These are phyloP conservation scores for Gossypium thurberi DNA, from an alignment of 345 rosid species.

Conservation along the genomic window DNA sequence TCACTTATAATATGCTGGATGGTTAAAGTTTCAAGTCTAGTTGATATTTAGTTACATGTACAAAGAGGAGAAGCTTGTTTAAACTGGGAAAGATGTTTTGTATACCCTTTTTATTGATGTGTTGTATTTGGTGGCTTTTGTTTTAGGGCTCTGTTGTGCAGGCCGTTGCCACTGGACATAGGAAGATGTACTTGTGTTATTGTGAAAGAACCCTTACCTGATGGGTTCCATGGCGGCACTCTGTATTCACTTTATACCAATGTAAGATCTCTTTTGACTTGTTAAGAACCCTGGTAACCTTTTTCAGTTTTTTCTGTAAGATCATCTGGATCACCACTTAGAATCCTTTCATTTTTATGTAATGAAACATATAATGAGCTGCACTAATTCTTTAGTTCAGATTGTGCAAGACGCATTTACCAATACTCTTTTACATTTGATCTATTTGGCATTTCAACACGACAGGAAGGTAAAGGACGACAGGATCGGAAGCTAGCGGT, in stretches of 20 bases:
- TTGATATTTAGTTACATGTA: not conserved
- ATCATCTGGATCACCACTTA: not conserved
- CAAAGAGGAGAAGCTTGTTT: not conserved
- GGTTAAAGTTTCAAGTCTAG: slow-evolving; percentile 2
- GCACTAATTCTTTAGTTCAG: not conserved
- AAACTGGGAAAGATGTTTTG: no score
- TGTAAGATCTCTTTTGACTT: slow-evolving; percentile 34
- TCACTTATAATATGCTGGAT: not conserved
- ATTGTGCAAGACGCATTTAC: not conserved
- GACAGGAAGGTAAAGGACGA: slow-evolving; percentile 89
- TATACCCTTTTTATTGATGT: not conserved
- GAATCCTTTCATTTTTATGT: not conserved
- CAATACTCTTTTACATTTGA: not conserved
- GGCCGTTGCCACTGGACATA: slow-evolving; percentile 81
- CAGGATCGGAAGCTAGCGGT: slow-evolving; percentile 80
- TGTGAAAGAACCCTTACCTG: slow-evolving; percentile 55
- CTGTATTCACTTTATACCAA: slow-evolving; percentile 73
- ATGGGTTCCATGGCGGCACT: slow-evolving; percentile 47
- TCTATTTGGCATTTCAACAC: slow-evolving; percentile 15
- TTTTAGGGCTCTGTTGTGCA: slow-evolving; percentile 70
- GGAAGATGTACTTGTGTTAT: slow-evolving; percentile 87
- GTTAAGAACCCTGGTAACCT: not conserved
- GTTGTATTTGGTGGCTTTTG: slow-evolving; percentile 3
- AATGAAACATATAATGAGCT: not conserved
- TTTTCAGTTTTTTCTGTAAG: no score